These are phyloP conservation scores for Datura wrightii DNA, from an alignment of 257 asterid genomes.

Conservation along the genomic window DNA sequence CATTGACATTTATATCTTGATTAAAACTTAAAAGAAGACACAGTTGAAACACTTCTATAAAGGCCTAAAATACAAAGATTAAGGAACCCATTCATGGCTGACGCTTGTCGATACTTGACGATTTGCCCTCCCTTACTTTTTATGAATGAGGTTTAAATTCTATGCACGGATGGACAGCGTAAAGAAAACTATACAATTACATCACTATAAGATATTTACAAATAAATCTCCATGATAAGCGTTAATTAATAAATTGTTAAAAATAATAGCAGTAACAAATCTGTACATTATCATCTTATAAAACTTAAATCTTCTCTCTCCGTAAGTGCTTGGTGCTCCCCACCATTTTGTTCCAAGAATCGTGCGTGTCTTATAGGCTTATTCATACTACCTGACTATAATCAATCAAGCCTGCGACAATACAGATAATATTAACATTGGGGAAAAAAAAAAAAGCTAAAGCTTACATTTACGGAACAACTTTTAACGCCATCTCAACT, in stretches of 20 bases:
- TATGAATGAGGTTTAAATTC: constrained; percentile 34
- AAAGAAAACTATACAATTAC: not conserved
- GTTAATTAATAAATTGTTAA: not conserved
- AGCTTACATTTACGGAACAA: not conserved
- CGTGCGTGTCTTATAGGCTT: not conserved
- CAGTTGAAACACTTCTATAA: constrained; percentile 1
- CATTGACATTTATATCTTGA: not conserved
- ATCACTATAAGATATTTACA: not conserved
- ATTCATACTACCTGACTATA: not conserved
- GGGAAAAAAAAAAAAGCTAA: not conserved
- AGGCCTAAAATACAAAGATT: constrained; percentile 18
- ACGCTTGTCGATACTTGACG: not conserved
- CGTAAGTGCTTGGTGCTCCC: not conserved
- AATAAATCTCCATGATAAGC: not conserved
- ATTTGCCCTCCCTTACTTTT: constrained; percentile 22
- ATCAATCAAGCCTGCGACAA: not conserved
- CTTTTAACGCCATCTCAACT: not conserved
- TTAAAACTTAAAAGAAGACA: constrained; percentile 7
- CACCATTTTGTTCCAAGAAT: not conserved
- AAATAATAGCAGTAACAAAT: not conserved
- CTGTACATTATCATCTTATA: not conserved
- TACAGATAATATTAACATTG: not conserved
- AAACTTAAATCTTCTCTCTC: not conserved
- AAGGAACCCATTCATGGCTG: constrained; percentile 34
- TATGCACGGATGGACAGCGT: not conserved